A percentile compares a stretch with the other conserved stretches of the same genome.
Evolutionary conservation across 1,284 basidiomycete species (phyloP).

Genomic region (Apiotrichum veenhuisii): DNA sequence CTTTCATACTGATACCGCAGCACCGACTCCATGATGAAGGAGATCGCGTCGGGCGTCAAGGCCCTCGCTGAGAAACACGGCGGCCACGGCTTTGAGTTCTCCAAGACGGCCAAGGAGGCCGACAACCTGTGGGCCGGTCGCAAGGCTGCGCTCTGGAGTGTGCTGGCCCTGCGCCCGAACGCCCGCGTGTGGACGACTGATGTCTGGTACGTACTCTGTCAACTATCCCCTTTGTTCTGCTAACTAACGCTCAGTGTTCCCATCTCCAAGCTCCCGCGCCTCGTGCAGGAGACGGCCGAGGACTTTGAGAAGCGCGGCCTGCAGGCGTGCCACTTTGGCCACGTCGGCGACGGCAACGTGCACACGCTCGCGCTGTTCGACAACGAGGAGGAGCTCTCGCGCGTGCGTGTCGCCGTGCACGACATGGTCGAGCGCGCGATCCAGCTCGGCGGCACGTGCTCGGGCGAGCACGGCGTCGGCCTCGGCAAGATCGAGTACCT

Average conservation of each 20-base stretch:
- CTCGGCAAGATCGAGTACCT: constrained; percentile 66
- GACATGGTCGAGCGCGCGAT: constrained; percentile 53
- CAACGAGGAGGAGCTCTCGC: constrained; percentile 41
- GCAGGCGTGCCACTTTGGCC: constrained; percentile 55
- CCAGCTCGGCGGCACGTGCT: constrained; percentile 53
- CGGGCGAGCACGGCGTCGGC: constrained; percentile 80
- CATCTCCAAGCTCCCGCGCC: constrained; percentile 68
- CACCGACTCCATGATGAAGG: constrained; percentile 58
- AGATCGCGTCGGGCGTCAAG: constrained; percentile 61
- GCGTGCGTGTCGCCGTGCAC: constrained; percentile 51
- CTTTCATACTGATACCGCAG: constrained; percentile 19
- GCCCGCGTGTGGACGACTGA: constrained; percentile 73
- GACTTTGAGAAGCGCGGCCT: constrained; percentile 63
- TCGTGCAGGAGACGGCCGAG: constrained; percentile 70
- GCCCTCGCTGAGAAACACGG: constrained; percentile 63
- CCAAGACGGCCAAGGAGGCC: constrained; percentile 64
- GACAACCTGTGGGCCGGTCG: constrained; percentile 76
- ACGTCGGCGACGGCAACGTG: constrained; percentile 75
- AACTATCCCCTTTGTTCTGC: too few species aligned
- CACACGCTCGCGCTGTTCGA: constrained; percentile 40
- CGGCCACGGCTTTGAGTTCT: constrained; percentile 66
- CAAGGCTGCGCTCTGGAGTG: constrained; percentile 75
- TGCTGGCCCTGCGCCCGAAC: constrained; percentile 63
- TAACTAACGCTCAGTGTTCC: constrained; percentile 59
- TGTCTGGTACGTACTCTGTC: constrained; percentile 61